Evolutionary conservation across 139 green algal species (phyloP), one percentile per base, ranked within the genome.

Genomic region (Chlorella sorokiniana): DNA sequence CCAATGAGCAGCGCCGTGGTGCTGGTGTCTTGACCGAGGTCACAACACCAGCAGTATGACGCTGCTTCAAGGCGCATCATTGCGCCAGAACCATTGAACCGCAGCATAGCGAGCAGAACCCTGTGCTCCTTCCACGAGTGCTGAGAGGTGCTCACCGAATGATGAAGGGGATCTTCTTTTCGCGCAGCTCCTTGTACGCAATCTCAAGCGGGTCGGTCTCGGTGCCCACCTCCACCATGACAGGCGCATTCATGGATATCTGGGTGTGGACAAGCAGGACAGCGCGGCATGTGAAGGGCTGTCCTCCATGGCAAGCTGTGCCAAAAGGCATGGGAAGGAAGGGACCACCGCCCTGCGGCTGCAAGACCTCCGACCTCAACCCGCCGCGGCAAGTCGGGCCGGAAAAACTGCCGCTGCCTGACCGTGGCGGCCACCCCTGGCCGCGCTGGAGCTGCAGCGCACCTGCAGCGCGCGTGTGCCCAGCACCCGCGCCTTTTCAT

Each of bases 131-230:
- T 20, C 20, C 52, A 61, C 10, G 11, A 5, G 27, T 25, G 7
- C 10, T 10, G 6, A n/a, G 52, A 33, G 10, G 18, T 5, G 1
- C 70, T 9, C 97, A 87, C 59, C 97, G 85, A 10, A 99, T 96
- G n/a, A 91, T 99, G 89, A 99, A 99, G 2, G 97, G 97, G 65
- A 99, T 97, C 83, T 98, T 98, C 86, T 95, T 96, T 69, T 98
- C 92, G 0, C 94, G 84, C 81, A 99, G 84, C 89, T 99, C 96
- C 84, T 97, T 98, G 82, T 92, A 91, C 5, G 96, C 96, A 83
- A 99, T 99, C 88, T 98, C 90, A 68, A 92, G 64, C 4, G 64
- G 76, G 65, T 79, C 84, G 8, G 92, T 95, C 82, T 95, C 90
- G 1, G 91, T 93, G 44, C 94, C 91, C 56, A 97, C 85, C 42